Evolutionary conservation across 1,284 basidiomycete genomes (phyloP).

Genomic region (Sporisorium graminicola): DNA sequence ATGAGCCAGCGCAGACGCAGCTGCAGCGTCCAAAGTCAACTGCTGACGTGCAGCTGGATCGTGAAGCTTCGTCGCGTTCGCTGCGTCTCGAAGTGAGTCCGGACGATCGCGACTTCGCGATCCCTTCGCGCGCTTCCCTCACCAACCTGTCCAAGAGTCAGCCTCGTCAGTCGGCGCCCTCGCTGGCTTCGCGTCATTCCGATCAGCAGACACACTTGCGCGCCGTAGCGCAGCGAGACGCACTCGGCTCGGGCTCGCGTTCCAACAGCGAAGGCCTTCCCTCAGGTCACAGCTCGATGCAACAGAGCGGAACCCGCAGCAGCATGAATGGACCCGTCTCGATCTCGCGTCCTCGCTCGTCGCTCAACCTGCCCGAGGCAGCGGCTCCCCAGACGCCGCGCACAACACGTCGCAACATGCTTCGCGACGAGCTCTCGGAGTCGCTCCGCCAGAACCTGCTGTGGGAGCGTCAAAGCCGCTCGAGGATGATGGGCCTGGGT

Average conservation of each 20-base stretch:
- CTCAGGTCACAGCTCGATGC: slow-evolving; percentile 19
- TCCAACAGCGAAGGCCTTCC: slow-evolving; percentile 53
- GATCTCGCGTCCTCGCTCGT: slow-evolving; percentile 45
- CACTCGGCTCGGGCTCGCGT: slow-evolving; percentile 38
- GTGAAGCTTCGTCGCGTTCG: slow-evolving; percentile 42
- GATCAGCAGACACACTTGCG: slow-evolving; percentile 29
- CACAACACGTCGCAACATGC: slow-evolving; percentile 85
- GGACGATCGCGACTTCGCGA: slow-evolving; percentile 49
- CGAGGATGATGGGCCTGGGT: slow-evolving; percentile 65
- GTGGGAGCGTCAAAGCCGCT: slow-evolving; percentile 78
- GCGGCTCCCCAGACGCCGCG: slow-evolving; percentile 82
- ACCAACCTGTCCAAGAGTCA: slow-evolving; percentile 34
- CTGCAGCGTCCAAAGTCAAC: slow-evolving; percentile 19
- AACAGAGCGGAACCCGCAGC: slow-evolving; percentile 11
- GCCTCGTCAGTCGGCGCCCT: slow-evolving; percentile 37
- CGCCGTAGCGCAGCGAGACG: slow-evolving; percentile 18
- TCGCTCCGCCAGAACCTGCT: slow-evolving; percentile 83
- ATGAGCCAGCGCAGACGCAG: slow-evolving; percentile 12
- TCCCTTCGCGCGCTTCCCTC: slow-evolving; percentile 34
- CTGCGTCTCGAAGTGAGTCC: slow-evolving; percentile 55
- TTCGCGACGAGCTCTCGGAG: slow-evolving; percentile 86
- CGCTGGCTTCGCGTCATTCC: slow-evolving; percentile 43
- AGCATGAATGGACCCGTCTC: slow-evolving; percentile 34
- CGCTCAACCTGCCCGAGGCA: slow-evolving; percentile 45
- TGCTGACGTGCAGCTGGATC: slow-evolving; percentile 30